Evolutionary conservation across 2,329 filamentous ascomycete species (phyloP).

Genomic region (Talaromyces rugulosus): DNA sequence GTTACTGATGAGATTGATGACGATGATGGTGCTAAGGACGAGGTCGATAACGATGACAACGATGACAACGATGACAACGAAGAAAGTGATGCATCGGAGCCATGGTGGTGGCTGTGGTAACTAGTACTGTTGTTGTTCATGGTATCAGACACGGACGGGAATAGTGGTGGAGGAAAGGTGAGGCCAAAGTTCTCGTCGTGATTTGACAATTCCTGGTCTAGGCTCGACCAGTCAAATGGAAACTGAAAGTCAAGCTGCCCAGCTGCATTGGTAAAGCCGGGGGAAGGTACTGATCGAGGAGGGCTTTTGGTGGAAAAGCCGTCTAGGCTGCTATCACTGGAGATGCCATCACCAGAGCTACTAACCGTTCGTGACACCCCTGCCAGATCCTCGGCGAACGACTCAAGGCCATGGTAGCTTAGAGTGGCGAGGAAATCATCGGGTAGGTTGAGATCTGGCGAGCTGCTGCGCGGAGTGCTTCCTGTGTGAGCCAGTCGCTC

Average conservation of each 20-base stretch:
- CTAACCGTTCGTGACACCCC: neutral
- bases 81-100: neutral
- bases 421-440: neutral
- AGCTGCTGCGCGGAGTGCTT: neutral
- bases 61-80: neutral
- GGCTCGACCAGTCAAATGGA: neutral
- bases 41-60: neutral
- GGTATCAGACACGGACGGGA: neutral
- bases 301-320: neutral
- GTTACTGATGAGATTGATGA: neutral
- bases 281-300: neutral
- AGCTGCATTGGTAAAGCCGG: neutral
- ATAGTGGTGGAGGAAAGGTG: neutral
- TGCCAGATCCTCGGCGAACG: neutral
- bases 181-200: neutral
- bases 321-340: neutral
- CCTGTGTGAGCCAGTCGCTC: neutral
- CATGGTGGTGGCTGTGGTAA: neutral
- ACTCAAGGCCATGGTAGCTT: neutral
- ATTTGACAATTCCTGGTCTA: neutral
- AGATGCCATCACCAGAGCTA: neutral
- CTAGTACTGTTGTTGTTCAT: neutral
- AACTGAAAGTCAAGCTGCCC: neutral
- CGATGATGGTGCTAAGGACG: neutral
- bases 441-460: neutral